Base-by-base conservation (phyloP, 139 green algal genomes). In the Raphidocelis subcapitata region DNA sequence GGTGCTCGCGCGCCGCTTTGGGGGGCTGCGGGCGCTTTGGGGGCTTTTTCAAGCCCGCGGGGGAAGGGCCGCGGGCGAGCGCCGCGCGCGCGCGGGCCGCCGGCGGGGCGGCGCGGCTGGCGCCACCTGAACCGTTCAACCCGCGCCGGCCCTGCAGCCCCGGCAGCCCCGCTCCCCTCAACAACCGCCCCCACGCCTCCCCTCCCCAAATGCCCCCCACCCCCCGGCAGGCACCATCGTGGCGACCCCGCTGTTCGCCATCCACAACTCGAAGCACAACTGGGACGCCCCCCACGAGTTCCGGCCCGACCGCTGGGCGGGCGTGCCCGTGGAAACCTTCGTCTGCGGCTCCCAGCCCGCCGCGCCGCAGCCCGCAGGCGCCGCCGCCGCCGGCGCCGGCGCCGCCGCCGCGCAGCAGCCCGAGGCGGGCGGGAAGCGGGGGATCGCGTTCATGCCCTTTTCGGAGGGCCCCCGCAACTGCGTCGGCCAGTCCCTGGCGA, bases 361-460 rank as follows among this genome's bases (percentile, higher is more conserved):
- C n/a, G n/a, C n/a, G n/a, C n/a, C n/a, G n/a, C n/a, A n/a, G n/a
- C n/a, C n/a, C n/a, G n/a, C n/a, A n/a, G n/a, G n/a, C n/a, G n/a
- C n/a, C n/a, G n/a, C n/a, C n/a, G n/a, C n/a, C n/a, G n/a, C n/a
- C n/a, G n/a, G n/a, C n/a, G n/a, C n/a, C n/a, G n/a, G n/a, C n/a
- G n/a, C n/a, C n/a, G n/a, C n/a, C n/a, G n/a, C n/a, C n/a, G n/a
- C n/a, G n/a, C n/a, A n/a, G n/a, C n/a, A n/a, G n/a, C n/a, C n/a
- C n/a, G n/a, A n/a, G n/a, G n/a, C n/a, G n/a, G n/a, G n/a, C n/a
- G n/a, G n/a, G n/a, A n/a, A n/a, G 33, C 8, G 41, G 35, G 52
- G 68, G 14, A 33, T 75, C 26, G 70, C 68, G 20, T 87, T 75
- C 70, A 70, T 86, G 55, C 81, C 81, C 37, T 90, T 90, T 57